Evolutionary conservation across 2,329 filamentous ascomycete species (phyloP).

Genomic region (Sclerotiophoma versabilis): DNA sequence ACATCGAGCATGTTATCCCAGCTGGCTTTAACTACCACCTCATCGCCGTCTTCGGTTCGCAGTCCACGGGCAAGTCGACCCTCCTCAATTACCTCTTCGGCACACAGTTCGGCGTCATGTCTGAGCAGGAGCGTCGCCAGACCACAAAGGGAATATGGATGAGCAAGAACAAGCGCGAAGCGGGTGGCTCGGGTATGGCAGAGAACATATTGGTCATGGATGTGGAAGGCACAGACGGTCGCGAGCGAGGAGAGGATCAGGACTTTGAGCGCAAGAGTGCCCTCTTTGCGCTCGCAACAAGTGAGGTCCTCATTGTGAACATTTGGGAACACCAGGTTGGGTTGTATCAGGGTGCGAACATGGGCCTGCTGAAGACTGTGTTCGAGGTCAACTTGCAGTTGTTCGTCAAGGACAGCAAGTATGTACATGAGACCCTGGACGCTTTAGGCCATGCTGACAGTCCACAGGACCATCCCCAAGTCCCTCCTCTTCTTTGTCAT

Average conservation of each 20-base stretch:
- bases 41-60: constrained; percentile 97
- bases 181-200: constrained; percentile 71
- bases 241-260: constrained; percentile 96
- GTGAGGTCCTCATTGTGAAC: constrained; percentile 97
- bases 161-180: constrained; percentile 85
- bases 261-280: constrained; percentile 99
- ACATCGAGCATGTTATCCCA: constrained; percentile 78
- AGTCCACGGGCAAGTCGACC: constrained; percentile 98
- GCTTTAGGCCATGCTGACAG: constrained; percentile 27
- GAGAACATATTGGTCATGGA: constrained; percentile 99
- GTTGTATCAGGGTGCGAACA: constrained; percentile 97
- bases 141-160: constrained; percentile 99
- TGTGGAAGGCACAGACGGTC: constrained; percentile 95
- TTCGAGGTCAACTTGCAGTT: constrained; percentile 98
- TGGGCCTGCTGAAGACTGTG: constrained; percentile 97
- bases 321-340: constrained; percentile 99
- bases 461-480: constrained; percentile 75
- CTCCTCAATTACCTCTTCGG: constrained; percentile 95
- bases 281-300: constrained; percentile 94
- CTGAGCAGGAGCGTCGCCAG: constrained; percentile 89
- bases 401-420: constrained; percentile 95
- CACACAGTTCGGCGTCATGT: constrained; percentile 97
- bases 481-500: constrained; percentile 99
- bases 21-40: constrained; percentile 99
- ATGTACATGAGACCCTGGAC: constrained; percentile 46